Percentiles rank a stretch among this genome's conserved stretches.
phyloP scores from a whole-genome alignment of 2,329 filamentous ascomycete genomes.

The Sporothrix inflata region DNA sequence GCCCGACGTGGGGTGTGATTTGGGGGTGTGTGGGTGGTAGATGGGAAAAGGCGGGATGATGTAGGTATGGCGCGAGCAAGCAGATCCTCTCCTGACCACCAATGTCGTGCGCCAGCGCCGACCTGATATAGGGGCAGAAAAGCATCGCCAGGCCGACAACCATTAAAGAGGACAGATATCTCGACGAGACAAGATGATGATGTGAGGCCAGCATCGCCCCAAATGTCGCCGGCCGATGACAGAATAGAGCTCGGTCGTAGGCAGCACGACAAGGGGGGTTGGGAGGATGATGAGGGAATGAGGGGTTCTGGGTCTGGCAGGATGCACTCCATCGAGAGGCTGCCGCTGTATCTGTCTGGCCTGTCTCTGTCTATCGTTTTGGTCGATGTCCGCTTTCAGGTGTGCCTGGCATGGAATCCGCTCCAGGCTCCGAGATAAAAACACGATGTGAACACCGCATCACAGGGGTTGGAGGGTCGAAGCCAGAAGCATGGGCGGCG shows the following conservation, averaged over 20 bases:
- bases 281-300: constrained; percentile 14
- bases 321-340: background rate
- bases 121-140: constrained; percentile 15
- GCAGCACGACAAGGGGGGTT: background rate
- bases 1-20: constrained; percentile 19
- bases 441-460: constrained; percentile 21
- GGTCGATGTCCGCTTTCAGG: constrained; percentile 4
- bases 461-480: background rate
- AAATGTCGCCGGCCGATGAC: constrained; percentile 4
- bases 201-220: background rate
- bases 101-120: background rate
- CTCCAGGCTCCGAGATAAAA: constrained; percentile 30
- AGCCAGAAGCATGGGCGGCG: background rate
- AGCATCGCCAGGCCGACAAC: background rate
- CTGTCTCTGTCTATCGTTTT: background rate
- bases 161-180: constrained; percentile 22
- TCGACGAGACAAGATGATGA: background rate
- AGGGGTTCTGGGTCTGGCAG: constrained; percentile 11
- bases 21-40: constrained; percentile 5
- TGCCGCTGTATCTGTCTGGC: background rate
- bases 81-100: background rate
- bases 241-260: background rate
- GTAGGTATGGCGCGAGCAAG: constrained; percentile 9
- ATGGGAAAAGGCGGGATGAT: constrained; percentile 15
- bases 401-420: constrained; percentile 21